A percentile compares a stretch with the other conserved stretches of the same genome.
Conservation (phyloP, 2,329 filamentous ascomycete genomes). For the Talaromyces pinophilus region DNA sequence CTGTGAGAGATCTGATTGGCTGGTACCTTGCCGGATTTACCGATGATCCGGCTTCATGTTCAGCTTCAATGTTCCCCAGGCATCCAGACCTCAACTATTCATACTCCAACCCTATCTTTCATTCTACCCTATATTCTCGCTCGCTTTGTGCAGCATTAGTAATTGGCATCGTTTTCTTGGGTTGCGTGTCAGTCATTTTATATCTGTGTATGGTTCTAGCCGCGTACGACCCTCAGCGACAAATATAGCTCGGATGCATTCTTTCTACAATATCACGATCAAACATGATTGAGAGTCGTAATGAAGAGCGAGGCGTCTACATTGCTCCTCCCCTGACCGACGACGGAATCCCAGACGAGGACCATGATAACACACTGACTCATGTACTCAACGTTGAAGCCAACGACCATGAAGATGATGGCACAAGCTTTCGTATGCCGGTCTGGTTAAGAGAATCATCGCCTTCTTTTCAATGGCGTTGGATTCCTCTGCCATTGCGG, state of each 20-base stretch:
- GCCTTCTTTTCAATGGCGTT: constrained; percentile 50
- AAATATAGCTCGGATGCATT: constrained; percentile 1
- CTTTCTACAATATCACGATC: not conserved
- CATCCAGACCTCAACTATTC: not conserved
- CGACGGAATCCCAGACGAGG: constrained; percentile 12
- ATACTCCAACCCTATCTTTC: not conserved
- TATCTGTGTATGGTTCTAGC: not conserved
- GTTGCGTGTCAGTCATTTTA: not conserved
- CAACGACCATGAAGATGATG: not conserved
- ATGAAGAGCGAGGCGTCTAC: constrained; percentile 21
- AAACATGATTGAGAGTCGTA: constrained; percentile 22
- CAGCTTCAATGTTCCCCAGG: not conserved
- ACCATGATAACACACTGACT: not conserved
- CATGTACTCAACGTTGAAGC: constrained; percentile 18
- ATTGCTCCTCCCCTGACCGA: constrained; percentile 22
- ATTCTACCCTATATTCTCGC: not conserved
- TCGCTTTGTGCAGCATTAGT: not conserved
- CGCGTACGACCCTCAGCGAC: not conserved
- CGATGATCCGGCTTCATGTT: constrained; percentile 7
- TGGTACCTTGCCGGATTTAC: constrained; percentile 3
- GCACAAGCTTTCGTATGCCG: constrained; percentile 35
- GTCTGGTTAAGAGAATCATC: constrained; percentile 53
- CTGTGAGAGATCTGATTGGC: not conserved
- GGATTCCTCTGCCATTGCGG: constrained; percentile 50
- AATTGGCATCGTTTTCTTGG: not conserved